phyloP scores from a whole-genome alignment of 345 rosid species.

The Populus ilicifolia region DNA sequence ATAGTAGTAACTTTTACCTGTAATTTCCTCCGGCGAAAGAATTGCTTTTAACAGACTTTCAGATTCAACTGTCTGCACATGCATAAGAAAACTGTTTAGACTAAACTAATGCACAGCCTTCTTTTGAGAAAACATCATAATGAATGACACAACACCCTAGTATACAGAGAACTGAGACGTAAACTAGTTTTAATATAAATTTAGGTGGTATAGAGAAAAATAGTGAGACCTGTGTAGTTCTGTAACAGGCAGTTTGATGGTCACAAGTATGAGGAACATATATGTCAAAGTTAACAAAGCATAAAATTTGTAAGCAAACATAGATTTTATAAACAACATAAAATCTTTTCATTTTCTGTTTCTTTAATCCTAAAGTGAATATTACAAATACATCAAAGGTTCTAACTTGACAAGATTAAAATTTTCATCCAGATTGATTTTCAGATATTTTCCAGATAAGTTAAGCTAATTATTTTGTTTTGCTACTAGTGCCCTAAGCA shows the following conservation, averaged over 20 bases:
- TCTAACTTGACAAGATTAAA: no score
- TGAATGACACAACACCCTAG: neutral
- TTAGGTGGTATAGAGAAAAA: neutral
- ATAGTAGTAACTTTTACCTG: constrained; percentile 31
- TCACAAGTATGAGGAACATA: neutral
- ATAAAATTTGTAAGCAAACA: neutral
- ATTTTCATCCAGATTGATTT: neutral
- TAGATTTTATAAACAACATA: neutral
- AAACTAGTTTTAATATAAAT: neutral
- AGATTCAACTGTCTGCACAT: constrained; percentile 61
- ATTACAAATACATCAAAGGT: neutral
- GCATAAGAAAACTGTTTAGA: neutral
- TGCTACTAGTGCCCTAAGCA: neutral
- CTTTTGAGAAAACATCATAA: no score
- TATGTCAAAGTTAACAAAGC: neutral
- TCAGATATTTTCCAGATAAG: neutral
- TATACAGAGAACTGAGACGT: neutral
- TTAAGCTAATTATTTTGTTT: neutral
- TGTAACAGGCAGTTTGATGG: neutral
- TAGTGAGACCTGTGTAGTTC: neutral
- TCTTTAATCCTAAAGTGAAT: neutral
- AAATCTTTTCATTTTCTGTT: neutral
- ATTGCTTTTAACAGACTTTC: constrained; percentile 73
- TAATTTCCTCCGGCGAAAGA: constrained; percentile 65
- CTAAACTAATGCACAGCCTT: neutral